Conservation (phyloP, 495 filamentous ascomycete species). For the Lasiosphaeris hirsuta region DNA sequence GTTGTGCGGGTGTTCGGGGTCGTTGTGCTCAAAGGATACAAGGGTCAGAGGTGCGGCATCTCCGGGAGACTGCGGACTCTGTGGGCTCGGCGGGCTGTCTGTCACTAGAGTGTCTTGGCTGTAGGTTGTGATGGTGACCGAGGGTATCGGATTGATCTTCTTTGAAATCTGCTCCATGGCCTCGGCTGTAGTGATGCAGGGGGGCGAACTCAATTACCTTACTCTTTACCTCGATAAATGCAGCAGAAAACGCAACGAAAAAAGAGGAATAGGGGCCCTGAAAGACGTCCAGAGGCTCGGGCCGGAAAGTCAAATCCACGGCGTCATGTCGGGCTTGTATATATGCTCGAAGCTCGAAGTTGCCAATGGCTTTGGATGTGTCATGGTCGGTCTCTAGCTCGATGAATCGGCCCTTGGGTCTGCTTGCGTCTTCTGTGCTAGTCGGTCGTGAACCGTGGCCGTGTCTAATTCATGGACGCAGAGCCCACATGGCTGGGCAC, state of each 20-base stretch:
- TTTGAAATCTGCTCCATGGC: neutral
- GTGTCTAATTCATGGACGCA: no score
- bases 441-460: no score
- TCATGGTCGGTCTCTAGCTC: no score
- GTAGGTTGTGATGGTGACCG: neutral
- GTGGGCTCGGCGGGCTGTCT: neutral
- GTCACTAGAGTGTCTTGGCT: slow-evolving; percentile 1
- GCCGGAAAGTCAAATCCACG: neutral
- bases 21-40: slow-evolving; percentile 20
- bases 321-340: slow-evolving; percentile 2
- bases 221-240: no score
- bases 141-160: neutral
- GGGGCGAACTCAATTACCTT: no score
- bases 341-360: neutral
- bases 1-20: slow-evolving; percentile 28
- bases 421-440: no score
- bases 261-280: no score
- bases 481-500: no score
- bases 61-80: neutral
- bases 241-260: no score
- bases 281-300: no score
- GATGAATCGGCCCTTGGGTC: no score
- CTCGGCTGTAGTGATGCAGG: neutral
- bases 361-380: neutral
- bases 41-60: neutral